Conservation (phyloP, 352 stramenopile genomes). For the Globisporangium uncinulatum region DNA sequence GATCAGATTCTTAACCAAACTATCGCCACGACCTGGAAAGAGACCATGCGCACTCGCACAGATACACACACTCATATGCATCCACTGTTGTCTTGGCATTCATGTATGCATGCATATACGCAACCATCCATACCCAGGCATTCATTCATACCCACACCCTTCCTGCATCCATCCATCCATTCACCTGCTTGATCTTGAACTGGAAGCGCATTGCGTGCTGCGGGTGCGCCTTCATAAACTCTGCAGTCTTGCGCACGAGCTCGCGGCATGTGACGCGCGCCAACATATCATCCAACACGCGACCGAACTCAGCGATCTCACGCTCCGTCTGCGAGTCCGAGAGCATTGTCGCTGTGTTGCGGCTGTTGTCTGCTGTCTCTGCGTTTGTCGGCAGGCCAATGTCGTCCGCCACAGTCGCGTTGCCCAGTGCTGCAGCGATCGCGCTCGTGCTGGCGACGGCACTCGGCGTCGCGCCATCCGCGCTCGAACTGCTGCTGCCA, state of each 20-base stretch:
- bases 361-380: slow-evolving; percentile 5
- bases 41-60: slow-evolving; percentile 10
- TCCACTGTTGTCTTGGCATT: slow-evolving; percentile 1
- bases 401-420: background rate
- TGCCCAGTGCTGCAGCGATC: slow-evolving; percentile 10
- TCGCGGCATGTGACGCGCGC: slow-evolving; percentile 61
- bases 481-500: slow-evolving; percentile 3
- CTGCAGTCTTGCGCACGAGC: slow-evolving; percentile 67
- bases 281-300: slow-evolving; percentile 68
- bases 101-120: no score
- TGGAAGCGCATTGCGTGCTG: slow-evolving; percentile 75
- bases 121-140: background rate
- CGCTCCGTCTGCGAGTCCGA: slow-evolving; percentile 61
- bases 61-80: slow-evolving; percentile 1
- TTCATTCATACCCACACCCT: slow-evolving; percentile 2
- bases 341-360: slow-evolving; percentile 25
- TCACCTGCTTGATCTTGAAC: slow-evolving; percentile 88
- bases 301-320: slow-evolving; percentile 72
- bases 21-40: slow-evolving; percentile 9
- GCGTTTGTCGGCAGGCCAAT: background rate
- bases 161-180: slow-evolving; percentile 1
- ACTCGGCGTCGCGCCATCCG: background rate
- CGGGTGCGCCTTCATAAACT: slow-evolving; percentile 67
- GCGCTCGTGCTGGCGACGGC: background rate
- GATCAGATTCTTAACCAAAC: slow-evolving; percentile 15